Base-by-base conservation (phyloP, 108 stramenopile genomes). In the Nannochloropsis gaditana region DNA sequence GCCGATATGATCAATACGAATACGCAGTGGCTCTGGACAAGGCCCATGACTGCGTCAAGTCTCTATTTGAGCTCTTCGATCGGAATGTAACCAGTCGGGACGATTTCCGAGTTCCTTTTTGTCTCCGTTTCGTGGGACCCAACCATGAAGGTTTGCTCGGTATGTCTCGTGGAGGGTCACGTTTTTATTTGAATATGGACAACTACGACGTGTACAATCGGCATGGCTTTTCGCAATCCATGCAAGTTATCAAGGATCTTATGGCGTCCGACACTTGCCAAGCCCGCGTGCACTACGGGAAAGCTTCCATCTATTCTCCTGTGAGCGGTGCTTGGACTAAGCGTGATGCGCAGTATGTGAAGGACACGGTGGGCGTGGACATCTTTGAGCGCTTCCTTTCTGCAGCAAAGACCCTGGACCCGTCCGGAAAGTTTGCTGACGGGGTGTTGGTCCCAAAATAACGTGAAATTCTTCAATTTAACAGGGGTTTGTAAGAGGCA, bases 41-140 rank as follows among this genome's bases (percentile, higher is more conserved):
- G 59, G 59, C 59, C n/a, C 59, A 73, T n/a, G 59, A 73, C 8
- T 73, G 59, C 59, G 59, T 73, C 59, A 73, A 73, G 59, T 73
- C 59, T 73, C n/a, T 73, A n/a, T 73, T 73, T 73, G 59, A 73
- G 8, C 19, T 73, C 4, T 73, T 73, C n/a, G 59, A 73, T 6
- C 59, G 59, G 8, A 73, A 73, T n/a, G 59, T 73, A 15, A 73
- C 59, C 19, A 73, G 3, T 73, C 59, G 59, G 19, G 59, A 73
- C 59, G 59, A 73, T n/a, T 73, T 73, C 59, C 59, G 59, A 73
- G 59, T 73, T 15, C 59, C 59, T 73, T 73, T 73, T 73, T 73
- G 59, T n/a, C 8, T 73, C 19, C 59, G 59, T n/a, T 73, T n/a
- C 59, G 59, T 73, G n/a, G 59, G 59, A n/a, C 59, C 59, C n/a